phyloP scores from a whole-genome alignment of 2,329 filamentous ascomycete species.

The Aspergillus fumigatus region DNA sequence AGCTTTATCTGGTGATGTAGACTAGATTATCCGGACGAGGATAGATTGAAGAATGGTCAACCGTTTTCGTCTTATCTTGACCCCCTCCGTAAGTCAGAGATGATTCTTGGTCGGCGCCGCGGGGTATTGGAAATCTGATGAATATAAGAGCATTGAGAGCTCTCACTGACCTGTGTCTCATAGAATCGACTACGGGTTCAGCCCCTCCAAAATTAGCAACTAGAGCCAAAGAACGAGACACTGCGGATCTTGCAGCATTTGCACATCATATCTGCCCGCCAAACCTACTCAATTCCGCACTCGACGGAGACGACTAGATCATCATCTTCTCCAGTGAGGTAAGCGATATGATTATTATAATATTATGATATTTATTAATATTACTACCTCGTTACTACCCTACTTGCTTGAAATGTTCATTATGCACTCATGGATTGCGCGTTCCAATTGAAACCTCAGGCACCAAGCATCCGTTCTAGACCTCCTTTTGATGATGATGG shows the following conservation, averaged over 20 bases:
- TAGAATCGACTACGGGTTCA: background rate
- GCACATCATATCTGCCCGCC: background rate
- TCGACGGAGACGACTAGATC: constrained; percentile 2
- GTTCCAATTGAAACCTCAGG: constrained; percentile 6
- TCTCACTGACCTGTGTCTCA: background rate
- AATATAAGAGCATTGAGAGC: background rate
- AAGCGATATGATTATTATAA: constrained; percentile 2
- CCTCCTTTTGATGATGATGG: background rate
- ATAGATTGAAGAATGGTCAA: background rate
- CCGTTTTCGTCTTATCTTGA: background rate
- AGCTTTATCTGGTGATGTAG: background rate
- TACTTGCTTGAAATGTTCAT: background rate
- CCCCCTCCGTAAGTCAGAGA: background rate
- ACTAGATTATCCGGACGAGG: background rate
- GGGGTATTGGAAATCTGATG: background rate
- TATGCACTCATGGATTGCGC: constrained; percentile 5
- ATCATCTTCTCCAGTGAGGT: constrained; percentile 8
- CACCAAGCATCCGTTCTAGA: background rate
- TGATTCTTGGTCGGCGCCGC: background rate
- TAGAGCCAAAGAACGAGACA: constrained; percentile 1
- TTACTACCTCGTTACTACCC: background rate
- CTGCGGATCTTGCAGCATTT: background rate
- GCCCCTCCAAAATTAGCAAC: constrained; percentile 4
- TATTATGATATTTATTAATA: background rate
- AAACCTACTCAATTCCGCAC: constrained; percentile 3